Conservation (phyloP, 1,284 basidiomycete species). For the Trichosporon faecale region DNA sequence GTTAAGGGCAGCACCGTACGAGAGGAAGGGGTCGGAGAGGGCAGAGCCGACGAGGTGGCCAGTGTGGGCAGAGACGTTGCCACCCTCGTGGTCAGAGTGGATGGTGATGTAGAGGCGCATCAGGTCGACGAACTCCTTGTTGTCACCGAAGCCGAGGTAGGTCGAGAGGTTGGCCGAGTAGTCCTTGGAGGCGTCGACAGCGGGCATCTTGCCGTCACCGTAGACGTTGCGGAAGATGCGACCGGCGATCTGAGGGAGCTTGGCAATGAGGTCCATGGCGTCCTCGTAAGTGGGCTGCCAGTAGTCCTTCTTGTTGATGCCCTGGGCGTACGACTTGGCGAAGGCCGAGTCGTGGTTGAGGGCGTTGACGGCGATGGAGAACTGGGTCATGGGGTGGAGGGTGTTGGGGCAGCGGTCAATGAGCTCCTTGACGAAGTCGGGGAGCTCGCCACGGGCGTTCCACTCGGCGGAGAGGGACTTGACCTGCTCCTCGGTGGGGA, state of each 20-base stretch:
- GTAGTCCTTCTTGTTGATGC: constrained; percentile 93
- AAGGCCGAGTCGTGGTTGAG: constrained; percentile 98
- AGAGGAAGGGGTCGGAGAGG: constrained; percentile 95
- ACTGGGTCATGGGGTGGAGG: constrained; percentile 95
- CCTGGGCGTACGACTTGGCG: constrained; percentile 89
- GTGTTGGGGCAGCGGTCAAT: constrained; percentile 90
- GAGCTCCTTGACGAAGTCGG: constrained; percentile 88
- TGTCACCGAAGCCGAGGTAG: constrained; percentile 89
- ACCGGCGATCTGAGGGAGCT: constrained; percentile 93
- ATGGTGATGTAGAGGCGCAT: constrained; percentile 97
- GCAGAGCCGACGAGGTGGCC: constrained; percentile 96
- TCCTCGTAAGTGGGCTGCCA: constrained; percentile 96
- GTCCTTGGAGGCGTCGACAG: constrained; percentile 83
- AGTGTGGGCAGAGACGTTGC: constrained; percentile 96
- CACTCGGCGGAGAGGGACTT: constrained; percentile 80
- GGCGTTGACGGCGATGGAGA: constrained; percentile 84
- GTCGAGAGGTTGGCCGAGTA: constrained; percentile 90
- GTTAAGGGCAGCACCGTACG: constrained; percentile 88
- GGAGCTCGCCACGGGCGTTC: constrained; percentile 83
- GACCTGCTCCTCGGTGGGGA: constrained; percentile 85
- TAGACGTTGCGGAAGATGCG: constrained; percentile 96
- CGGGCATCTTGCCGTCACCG: constrained; percentile 76
- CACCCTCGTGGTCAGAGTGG: constrained; percentile 98
- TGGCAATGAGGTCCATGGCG: constrained; percentile 96
- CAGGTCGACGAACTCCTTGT: constrained; percentile 85